Conservation (phyloP, 495 filamentous ascomycete species). For the Penicillium ochrochloron region DNA sequence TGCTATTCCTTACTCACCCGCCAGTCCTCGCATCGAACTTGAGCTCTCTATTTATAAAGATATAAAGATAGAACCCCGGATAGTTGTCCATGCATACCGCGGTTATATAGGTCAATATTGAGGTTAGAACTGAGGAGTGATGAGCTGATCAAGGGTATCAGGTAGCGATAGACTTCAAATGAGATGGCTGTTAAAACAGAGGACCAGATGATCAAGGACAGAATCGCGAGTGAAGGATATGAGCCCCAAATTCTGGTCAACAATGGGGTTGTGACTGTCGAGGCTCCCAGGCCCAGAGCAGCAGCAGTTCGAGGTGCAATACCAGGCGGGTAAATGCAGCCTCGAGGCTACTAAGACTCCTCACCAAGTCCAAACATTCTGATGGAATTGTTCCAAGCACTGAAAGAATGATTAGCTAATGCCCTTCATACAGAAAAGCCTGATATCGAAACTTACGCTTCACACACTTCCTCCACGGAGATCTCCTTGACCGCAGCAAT, state of each 20-base stretch:
- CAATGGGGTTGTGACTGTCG: not conserved
- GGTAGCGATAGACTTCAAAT: not conserved
- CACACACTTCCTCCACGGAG: constrained; percentile 76
- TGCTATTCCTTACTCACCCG: not conserved
- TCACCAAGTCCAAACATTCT: constrained; percentile 77
- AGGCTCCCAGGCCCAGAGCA: not conserved
- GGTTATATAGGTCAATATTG: not conserved
- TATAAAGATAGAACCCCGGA: not conserved
- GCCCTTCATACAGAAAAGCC: not conserved
- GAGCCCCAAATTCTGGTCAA: not conserved
- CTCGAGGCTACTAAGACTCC: constrained; percentile 11
- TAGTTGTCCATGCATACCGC: not conserved
- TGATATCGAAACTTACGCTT: constrained; percentile 61
- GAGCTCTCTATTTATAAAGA: not conserved
- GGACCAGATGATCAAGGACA: not conserved
- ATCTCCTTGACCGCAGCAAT: constrained; percentile 85
- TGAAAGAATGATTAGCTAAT: constrained; percentile 32
- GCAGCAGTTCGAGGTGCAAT: not conserved
- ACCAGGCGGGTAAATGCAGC: not conserved
- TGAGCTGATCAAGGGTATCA: not conserved
- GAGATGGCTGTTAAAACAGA: not conserved
- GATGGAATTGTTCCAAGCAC: constrained; percentile 81
- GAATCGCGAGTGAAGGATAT: not conserved
- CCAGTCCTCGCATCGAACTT: not conserved
- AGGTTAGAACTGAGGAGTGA: not conserved